Percentiles rank a stretch among this genome's conserved stretches.
These are phyloP conservation scores for Zhuliangozyma blackwelliae DNA, from an alignment of 1,139 yeast species.

Conservation along the genomic window DNA sequence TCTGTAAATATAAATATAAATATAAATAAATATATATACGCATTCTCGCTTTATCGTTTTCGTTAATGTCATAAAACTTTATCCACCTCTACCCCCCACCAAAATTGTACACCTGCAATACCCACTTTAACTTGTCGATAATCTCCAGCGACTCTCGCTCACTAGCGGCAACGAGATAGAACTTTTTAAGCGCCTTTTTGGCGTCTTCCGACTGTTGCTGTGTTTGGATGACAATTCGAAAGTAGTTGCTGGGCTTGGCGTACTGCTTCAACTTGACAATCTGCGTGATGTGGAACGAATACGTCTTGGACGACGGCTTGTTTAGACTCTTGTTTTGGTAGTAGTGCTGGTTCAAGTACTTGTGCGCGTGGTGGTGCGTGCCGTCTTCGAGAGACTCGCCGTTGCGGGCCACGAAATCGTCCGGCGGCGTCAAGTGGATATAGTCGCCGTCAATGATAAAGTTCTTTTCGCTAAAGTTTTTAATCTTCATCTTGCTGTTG, in stretches of 20 bases:
- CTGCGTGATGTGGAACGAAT: conserved; percentile 83
- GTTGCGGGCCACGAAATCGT: conserved; percentile 48
- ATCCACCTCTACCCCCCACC: conserved; percentile 10
- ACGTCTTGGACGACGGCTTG: conserved; percentile 60
- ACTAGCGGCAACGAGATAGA: conserved; percentile 76
- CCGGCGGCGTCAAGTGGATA: conserved; percentile 82
- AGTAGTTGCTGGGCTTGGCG: conserved; percentile 68
- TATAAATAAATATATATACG: too few relatives aligned
- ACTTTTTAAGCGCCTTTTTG: conserved; percentile 55
- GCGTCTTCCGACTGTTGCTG: conserved; percentile 14
- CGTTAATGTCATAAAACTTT: too few relatives aligned
- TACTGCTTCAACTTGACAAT: conserved; percentile 74
- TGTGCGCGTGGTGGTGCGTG: conserved; percentile 22
- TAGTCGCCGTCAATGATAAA: conserved; percentile 92
- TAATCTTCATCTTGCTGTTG: conserved; percentile 75
- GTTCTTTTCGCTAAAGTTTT: conserved; percentile 64
- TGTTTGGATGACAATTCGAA: conserved; percentile 78
- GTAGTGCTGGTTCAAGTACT: conserved; percentile 45
- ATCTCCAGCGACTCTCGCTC: conserved; percentile 68
- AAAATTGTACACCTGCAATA: conserved; percentile 42
- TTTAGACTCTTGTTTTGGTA: conserved; percentile 25
- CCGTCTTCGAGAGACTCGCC: conserved; percentile 9
- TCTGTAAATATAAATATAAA: too few relatives aligned
- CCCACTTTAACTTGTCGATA: conserved; percentile 58
- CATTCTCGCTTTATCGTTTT: too few relatives aligned